Conservation (phyloP, 2,329 filamentous ascomycete genomes). For the Didymella sp. region DNA sequence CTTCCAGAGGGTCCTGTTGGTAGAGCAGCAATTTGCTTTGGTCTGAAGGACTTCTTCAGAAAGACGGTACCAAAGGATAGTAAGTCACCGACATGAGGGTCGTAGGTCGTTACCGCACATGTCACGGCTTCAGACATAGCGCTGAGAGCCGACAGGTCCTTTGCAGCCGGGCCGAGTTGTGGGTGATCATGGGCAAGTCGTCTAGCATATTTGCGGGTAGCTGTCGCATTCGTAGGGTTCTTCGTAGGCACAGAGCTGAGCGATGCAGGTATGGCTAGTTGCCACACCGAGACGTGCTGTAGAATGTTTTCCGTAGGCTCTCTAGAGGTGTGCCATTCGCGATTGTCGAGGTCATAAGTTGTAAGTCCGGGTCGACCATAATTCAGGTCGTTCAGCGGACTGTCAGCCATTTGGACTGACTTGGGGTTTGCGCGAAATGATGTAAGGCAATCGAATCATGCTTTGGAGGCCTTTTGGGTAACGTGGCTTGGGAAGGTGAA, state of each 20-base stretch:
- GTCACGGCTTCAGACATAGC: conserved; percentile 40
- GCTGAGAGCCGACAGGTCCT: conserved; percentile 33
- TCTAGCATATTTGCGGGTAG: conserved; percentile 24
- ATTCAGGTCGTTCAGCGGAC: conserved; percentile 56
- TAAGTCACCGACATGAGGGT: conserved; percentile 53
- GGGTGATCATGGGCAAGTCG: conserved; percentile 30
- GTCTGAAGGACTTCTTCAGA: conserved; percentile 49
- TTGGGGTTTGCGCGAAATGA: conserved; percentile 22
- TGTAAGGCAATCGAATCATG: conserved; percentile 31
- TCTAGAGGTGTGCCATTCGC: conserved; percentile 59
- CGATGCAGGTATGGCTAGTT: conserved; percentile 30
- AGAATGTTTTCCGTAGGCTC: conserved; percentile 37
- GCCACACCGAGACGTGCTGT: conserved; percentile 34
- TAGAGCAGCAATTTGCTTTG: conserved; percentile 41
- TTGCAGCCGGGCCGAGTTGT: conserved; percentile 33
- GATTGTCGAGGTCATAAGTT: conserved; percentile 56
- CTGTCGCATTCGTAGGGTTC: conserved; percentile 11
- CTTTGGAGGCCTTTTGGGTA: conserved; percentile 16
- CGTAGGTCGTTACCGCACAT: conserved; percentile 44
- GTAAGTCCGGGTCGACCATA: conserved; percentile 62
- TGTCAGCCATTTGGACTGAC: conserved; percentile 65
- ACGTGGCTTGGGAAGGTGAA: conserved; percentile 1
- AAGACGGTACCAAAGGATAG: conserved; percentile 65
- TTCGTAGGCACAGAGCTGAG: conserved; percentile 7
- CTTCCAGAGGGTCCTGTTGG: conserved; percentile 64